Evolutionary conservation across 192 early-diverging fungal genomes (phyloP).

Genomic region (Linnemannia exigua): DNA sequence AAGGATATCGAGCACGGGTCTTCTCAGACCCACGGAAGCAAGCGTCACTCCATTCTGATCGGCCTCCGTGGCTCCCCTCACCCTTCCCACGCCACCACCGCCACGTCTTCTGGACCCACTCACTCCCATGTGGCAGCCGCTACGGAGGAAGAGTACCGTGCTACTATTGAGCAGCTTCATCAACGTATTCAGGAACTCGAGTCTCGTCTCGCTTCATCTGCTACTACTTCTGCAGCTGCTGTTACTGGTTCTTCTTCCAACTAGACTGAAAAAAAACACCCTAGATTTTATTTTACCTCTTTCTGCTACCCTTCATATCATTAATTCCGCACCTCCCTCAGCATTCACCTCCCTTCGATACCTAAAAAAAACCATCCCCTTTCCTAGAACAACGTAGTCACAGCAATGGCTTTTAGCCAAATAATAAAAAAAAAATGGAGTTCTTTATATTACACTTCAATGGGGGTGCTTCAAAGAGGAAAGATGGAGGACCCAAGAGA

Average conservation of each 20-base stretch:
- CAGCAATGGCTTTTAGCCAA: too few relatives aligned
- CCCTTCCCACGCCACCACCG: not conserved
- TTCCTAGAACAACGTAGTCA: too few relatives aligned
- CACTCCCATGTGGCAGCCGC: not conserved
- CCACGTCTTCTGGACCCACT: too few relatives aligned
- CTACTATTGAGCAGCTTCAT: slow-evolving; percentile 28
- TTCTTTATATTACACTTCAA: not conserved
- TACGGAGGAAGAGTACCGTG: slow-evolving; percentile 22
- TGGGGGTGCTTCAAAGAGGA: not conserved
- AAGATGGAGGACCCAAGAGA: slow-evolving; percentile 28
- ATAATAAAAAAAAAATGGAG: too few relatives aligned
- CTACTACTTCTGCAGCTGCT: too few relatives aligned
- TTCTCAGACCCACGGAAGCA: not conserved
- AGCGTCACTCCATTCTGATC: slow-evolving; percentile 15
- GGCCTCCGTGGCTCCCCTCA: slow-evolving; percentile 19
- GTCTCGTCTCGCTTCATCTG: slow-evolving; percentile 15
- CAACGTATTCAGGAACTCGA: slow-evolving; percentile 43
- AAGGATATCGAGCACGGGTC: not conserved
- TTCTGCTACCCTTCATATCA: too few relatives aligned
- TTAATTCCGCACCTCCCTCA: too few relatives aligned
- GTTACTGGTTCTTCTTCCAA: not conserved
- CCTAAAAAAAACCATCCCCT: too few relatives aligned
- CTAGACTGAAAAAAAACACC: too few relatives aligned
- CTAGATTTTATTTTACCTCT: too few relatives aligned
- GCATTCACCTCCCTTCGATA: too few relatives aligned